Evolutionary conservation across 257 asterid species (phyloP).

Genomic region (Solanum virginianum): DNA sequence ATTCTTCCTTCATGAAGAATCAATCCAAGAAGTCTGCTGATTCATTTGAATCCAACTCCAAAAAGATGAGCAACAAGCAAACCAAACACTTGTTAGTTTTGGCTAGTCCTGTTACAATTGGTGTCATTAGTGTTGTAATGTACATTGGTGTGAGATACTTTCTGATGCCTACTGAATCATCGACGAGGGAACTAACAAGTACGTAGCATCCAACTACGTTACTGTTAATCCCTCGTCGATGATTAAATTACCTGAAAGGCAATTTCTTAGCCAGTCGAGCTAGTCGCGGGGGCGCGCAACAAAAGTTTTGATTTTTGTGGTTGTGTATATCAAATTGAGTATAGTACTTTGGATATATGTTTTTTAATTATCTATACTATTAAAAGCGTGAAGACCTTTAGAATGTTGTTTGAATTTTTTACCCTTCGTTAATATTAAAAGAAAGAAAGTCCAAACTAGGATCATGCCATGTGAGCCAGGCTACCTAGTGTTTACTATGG

Average conservation of each 20-base stretch:
- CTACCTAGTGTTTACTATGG: too few relatives aligned
- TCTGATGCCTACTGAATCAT: not conserved
- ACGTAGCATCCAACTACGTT: slow-evolving; percentile 9
- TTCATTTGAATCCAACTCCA: slow-evolving; percentile 5
- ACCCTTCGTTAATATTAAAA: too few relatives aligned
- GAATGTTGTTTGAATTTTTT: too few relatives aligned
- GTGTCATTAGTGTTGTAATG: slow-evolving; percentile 11
- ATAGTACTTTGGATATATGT: not conserved
- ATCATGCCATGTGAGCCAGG: too few relatives aligned
- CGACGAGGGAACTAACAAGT: slow-evolving; percentile 15
- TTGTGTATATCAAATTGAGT: not conserved
- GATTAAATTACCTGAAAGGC: not conserved
- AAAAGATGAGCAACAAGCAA: slow-evolving; percentile 1
- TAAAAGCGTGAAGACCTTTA: too few relatives aligned
- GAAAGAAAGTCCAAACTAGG: too few relatives aligned
- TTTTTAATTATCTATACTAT: not conserved
- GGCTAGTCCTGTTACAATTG: slow-evolving; percentile 23
- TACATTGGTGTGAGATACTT: slow-evolving; percentile 22
- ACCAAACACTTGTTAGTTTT: slow-evolving; percentile 11
- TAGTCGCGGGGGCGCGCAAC: not conserved
- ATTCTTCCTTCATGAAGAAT: slow-evolving; percentile 53
- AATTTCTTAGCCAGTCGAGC: not conserved
- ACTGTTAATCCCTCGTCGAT: not conserved
- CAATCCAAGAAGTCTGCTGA: slow-evolving; percentile 10
- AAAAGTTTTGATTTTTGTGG: not conserved